These are phyloP conservation scores for Dioscorea dumetorum DNA, from an alignment of 106 monocot genomes.

Conservation along the genomic window DNA sequence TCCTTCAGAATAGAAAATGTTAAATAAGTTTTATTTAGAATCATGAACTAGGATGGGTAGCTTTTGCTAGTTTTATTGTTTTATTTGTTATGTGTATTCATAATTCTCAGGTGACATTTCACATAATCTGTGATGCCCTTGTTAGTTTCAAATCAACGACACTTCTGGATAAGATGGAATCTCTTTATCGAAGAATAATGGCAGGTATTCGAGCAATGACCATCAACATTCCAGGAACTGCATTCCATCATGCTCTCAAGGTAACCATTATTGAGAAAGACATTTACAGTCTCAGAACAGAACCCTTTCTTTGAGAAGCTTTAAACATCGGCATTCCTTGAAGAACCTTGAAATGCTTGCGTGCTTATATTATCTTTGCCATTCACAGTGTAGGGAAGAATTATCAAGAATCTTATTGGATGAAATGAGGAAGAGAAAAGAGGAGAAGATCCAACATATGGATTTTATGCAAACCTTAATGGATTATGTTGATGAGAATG, in stretches of 20 bases:
- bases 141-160: slow-evolving; percentile 22
- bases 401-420: slow-evolving; percentile 16
- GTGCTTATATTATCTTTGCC: neutral
- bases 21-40: no score
- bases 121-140: slow-evolving; percentile 12
- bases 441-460: slow-evolving; percentile 7
- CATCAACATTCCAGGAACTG: slow-evolving; percentile 33
- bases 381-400: slow-evolving; percentile 22
- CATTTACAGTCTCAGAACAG: no score
- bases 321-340: no score
- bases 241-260: slow-evolving; percentile 31
- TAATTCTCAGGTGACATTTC: no score
- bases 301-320: no score
- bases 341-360: no score
- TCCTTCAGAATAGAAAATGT: no score
- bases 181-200: slow-evolving; percentile 24
- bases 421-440: slow-evolving; percentile 16
- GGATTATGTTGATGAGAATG: slow-evolving; percentile 17
- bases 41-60: no score
- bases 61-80: no score
- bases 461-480: slow-evolving; percentile 28
- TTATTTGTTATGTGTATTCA: no score
- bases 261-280: neutral
- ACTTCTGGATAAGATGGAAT: slow-evolving; percentile 27
- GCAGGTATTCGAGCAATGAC: slow-evolving; percentile 23